Percentiles rank a stretch among this genome's conserved stretches.
Conservation (phyloP, 441 rosid genomes). For the Biscutella laevigata region DNA sequence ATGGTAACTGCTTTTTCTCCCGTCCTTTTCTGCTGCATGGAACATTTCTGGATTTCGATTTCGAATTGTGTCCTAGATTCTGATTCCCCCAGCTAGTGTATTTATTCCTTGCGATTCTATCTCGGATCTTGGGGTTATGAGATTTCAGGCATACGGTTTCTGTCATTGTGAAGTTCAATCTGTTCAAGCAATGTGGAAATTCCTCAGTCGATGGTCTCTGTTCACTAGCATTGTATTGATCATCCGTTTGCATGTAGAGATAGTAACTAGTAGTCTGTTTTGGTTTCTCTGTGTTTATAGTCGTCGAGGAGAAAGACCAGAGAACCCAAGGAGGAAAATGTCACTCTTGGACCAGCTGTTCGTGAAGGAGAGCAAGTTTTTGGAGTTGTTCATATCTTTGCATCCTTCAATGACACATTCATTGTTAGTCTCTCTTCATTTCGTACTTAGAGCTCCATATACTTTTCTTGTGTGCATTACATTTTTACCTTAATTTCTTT, state of each 20-base stretch:
- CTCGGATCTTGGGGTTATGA: not conserved
- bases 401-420: conserved; percentile 66
- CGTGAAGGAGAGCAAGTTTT: conserved; percentile 53
- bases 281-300: conserved; percentile 13
- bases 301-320: conserved; percentile 38
- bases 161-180: not conserved
- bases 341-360: conserved; percentile 57
- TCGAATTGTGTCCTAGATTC: not conserved
- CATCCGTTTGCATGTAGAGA: not conserved
- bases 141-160: not conserved
- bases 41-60: not conserved
- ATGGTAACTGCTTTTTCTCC: conserved; percentile 6
- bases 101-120: not conserved
- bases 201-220: not conserved
- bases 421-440: conserved; percentile 2
- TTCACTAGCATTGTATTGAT: not conserved
- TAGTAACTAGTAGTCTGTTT: not conserved
- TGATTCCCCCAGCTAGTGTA: not conserved
- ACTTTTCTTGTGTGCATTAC: not conserved
- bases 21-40: not conserved
- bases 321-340: conserved; percentile 61
- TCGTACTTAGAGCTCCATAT: not conserved
- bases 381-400: conserved; percentile 61
- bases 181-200: not conserved
- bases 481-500: not conserved